Evolutionary conservation across 768 basidiomycete species (phyloP).

Genomic region (Podaxis sp.): DNA sequence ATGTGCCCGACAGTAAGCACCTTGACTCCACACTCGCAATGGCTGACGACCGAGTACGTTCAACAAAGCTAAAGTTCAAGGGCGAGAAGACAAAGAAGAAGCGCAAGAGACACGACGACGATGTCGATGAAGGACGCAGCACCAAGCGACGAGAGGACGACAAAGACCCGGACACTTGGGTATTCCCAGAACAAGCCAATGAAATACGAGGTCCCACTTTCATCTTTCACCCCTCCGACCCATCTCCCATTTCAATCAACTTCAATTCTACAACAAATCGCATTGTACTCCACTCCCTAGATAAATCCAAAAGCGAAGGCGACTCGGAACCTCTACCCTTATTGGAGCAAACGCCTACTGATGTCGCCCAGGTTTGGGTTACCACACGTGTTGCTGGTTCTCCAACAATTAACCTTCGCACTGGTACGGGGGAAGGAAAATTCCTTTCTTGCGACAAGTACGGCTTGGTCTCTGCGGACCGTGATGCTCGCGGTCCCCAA

Average conservation of each 20-base stretch:
- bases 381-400: constrained; percentile 83
- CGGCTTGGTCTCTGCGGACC: constrained; percentile 78
- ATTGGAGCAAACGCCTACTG: constrained; percentile 69
- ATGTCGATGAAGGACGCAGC: constrained; percentile 43
- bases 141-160: constrained; percentile 56
- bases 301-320: constrained; percentile 56
- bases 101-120: constrained; percentile 63
- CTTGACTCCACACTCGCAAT: constrained; percentile 16
- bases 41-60: constrained; percentile 51
- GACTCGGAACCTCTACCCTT: constrained; percentile 40
- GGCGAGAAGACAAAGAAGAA: constrained; percentile 86
- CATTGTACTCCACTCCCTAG: constrained; percentile 62
- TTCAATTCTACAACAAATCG: constrained; percentile 76
- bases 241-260: constrained; percentile 72
- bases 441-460: constrained; percentile 87
- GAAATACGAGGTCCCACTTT: constrained; percentile 90
- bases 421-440: constrained; percentile 85
- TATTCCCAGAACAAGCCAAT: constrained; percentile 63
- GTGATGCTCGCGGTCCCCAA: constrained; percentile 89
- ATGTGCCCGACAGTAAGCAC: neutral
- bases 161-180: constrained; percentile 74
- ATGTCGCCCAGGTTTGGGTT: constrained; percentile 92
- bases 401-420: constrained; percentile 80
- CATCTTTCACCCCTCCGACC: constrained; percentile 79
- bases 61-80: constrained; percentile 84